Percentiles rank a stretch among this genome's conserved stretches.
Conservation (phyloP, 2,329 filamentous ascomycete genomes). For the Elsinoe perseae region DNA sequence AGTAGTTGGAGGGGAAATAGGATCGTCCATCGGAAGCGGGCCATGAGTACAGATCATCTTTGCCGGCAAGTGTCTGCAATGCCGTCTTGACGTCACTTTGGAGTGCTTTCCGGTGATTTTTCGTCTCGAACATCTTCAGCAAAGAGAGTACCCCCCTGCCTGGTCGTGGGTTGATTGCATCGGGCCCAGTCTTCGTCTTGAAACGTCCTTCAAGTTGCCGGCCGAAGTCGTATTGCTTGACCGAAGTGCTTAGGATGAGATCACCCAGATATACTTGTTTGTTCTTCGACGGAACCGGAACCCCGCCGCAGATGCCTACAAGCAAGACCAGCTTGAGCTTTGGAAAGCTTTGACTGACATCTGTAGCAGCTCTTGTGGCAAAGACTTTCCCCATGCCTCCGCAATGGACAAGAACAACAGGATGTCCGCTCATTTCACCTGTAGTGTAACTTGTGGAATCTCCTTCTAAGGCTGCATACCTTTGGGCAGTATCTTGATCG, state of each 20-base stretch:
- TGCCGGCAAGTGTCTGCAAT: neutral
- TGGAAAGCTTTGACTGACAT: conserved; percentile 19
- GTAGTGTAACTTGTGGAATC: neutral
- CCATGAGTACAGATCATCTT: neutral
- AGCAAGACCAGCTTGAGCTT: conserved; percentile 20
- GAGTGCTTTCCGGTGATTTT: neutral
- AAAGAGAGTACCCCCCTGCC: neutral
- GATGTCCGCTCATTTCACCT: neutral
- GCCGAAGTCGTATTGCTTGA: conserved; percentile 29
- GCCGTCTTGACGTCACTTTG: neutral
- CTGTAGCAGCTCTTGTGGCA: conserved; percentile 17
- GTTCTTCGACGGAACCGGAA: neutral
- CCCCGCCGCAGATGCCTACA: conserved; percentile 23
- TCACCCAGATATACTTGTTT: conserved; percentile 25
- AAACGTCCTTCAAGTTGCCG: conserved; percentile 24
- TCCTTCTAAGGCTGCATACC: conserved; percentile 14
- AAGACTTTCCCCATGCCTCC: conserved; percentile 18
- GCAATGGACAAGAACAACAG: conserved; percentile 20
- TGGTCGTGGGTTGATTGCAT: conserved; percentile 8
- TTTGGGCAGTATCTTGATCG: neutral
- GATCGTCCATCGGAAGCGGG: neutral
- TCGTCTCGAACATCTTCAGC: neutral
- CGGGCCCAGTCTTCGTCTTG: conserved; percentile 20
- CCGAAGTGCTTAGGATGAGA: conserved; percentile 26
- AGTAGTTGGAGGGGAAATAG: neutral